Evolutionary conservation across 345 rosid genomes (phyloP).

Genomic region (Hibiscus trionum): DNA sequence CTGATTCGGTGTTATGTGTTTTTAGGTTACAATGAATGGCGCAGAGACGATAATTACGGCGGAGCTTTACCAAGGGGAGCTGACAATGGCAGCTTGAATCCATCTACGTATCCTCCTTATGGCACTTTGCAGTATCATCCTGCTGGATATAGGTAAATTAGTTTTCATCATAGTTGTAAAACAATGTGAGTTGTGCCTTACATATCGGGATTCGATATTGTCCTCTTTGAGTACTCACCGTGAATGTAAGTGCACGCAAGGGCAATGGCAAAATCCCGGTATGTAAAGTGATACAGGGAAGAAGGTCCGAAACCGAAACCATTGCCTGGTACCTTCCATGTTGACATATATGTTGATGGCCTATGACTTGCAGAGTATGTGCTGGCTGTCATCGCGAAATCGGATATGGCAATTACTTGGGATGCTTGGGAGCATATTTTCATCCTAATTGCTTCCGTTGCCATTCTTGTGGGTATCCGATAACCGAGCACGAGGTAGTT

Average conservation of each 20-base stretch:
- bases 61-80: slow-evolving; percentile 40
- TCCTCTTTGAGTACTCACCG: no score
- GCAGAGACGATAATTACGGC: slow-evolving; percentile 23
- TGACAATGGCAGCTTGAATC: slow-evolving; percentile 28
- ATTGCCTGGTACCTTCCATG: no score
- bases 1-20: background rate
- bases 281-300: no score
- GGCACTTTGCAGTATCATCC: slow-evolving; percentile 40
- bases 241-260: no score
- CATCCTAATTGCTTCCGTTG: slow-evolving; percentile 91
- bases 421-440: slow-evolving; percentile 73
- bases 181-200: background rate
- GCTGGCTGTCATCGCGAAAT: slow-evolving; percentile 67
- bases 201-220: no score
- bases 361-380: slow-evolving; percentile 45
- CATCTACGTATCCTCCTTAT: slow-evolving; percentile 46
- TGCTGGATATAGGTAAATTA: slow-evolving; percentile 42
- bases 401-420: slow-evolving; percentile 66
- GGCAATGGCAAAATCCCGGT: no score
- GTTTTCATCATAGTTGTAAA: background rate
- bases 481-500: slow-evolving; percentile 75
- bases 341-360: background rate
- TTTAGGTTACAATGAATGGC: slow-evolving; percentile 48
- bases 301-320: no score
- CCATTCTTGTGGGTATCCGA: slow-evolving; percentile 55